Evolutionary conservation across 495 filamentous ascomycete species (phyloP).

Genomic region (Xylaria acuta): DNA sequence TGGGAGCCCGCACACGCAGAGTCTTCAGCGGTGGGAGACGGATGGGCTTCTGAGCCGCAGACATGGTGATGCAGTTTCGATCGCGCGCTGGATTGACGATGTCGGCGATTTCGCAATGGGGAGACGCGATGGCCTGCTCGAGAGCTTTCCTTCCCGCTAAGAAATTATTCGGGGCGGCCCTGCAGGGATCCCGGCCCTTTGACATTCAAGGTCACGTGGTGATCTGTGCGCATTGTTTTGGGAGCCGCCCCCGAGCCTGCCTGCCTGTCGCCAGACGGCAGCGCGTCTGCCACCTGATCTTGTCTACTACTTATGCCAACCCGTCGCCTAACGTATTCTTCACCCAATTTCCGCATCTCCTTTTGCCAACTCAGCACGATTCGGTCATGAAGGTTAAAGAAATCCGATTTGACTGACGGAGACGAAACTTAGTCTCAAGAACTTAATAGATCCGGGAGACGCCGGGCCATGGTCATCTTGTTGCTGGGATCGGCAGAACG

Average conservation of each 20-base stretch:
- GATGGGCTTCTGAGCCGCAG: constrained; percentile 59
- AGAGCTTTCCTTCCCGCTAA: not conserved
- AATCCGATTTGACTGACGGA: not conserved
- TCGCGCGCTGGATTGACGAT: not conserved
- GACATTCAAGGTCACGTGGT: constrained; percentile 1
- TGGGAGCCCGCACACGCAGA: constrained; percentile 83
- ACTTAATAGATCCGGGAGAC: not conserved
- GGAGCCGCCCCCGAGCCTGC: too few relatives aligned
- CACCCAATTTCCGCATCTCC: not conserved
- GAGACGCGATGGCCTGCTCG: not conserved
- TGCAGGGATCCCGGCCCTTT: not conserved
- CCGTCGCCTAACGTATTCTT: too few relatives aligned
- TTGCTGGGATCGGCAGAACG: not conserved
- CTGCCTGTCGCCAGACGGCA: not conserved
- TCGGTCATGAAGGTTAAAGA: not conserved
- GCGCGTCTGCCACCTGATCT: not conserved
- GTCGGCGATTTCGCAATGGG: constrained; percentile 15
- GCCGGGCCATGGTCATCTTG: not conserved
- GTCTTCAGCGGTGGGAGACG: constrained; percentile 86
- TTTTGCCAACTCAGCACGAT: not conserved
- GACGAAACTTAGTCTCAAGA: not conserved
- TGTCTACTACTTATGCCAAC: not conserved
- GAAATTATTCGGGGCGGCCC: not conserved
- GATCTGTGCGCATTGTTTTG: not conserved
- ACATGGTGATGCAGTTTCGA: constrained; percentile 32